Percentiles rank a stretch among this genome's conserved stretches.
Conservation (phyloP, 345 rosid genomes). For the Rhizophora mangle region DNA sequence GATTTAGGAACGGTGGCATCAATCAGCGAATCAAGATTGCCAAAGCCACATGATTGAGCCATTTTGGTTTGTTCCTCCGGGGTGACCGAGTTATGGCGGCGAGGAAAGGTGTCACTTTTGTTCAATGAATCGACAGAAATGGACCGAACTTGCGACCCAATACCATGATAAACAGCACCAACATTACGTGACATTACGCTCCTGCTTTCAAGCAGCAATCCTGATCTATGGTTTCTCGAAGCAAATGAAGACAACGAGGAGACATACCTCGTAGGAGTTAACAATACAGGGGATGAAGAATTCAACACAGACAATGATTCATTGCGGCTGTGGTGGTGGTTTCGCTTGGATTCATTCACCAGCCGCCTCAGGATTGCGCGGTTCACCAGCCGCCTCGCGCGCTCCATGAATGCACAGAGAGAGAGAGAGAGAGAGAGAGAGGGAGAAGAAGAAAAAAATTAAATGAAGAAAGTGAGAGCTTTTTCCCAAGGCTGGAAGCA, state of each 20-base stretch:
- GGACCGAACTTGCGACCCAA: conserved; percentile 52
- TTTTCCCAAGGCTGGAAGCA: not conserved
- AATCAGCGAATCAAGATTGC: conserved; percentile 57
- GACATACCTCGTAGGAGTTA: not conserved
- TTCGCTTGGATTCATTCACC: conserved; percentile 51
- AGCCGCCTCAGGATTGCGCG: conserved; percentile 72
- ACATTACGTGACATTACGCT: conserved; percentile 13
- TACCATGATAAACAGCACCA: conserved; percentile 22
- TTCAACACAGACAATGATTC: conserved; percentile 8
- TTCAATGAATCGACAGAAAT: conserved; percentile 76
- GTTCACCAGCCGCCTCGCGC: conserved; percentile 84
- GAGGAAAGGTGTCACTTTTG: conserved; percentile 77
- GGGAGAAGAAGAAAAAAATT: too few relatives aligned
- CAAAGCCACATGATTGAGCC: conserved; percentile 71
- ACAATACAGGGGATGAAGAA: too few relatives aligned
- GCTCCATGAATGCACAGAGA: conserved; percentile 56
- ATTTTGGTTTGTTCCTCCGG: conserved; percentile 80
- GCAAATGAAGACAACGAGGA: conserved; percentile 28
- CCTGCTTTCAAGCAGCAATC: conserved; percentile 24
- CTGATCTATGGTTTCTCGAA: conserved; percentile 32
- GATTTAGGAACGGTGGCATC: conserved; percentile 95
- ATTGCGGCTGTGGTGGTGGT: conserved; percentile 2
- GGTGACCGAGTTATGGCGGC: conserved; percentile 91
- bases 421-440: not conserved
- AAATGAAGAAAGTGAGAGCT: not conserved